Percentiles rank a stretch among this genome's conserved stretches.
Evolutionary conservation across 345 rosid genomes (phyloP).

Genomic region (Fremontodendron californicum): DNA sequence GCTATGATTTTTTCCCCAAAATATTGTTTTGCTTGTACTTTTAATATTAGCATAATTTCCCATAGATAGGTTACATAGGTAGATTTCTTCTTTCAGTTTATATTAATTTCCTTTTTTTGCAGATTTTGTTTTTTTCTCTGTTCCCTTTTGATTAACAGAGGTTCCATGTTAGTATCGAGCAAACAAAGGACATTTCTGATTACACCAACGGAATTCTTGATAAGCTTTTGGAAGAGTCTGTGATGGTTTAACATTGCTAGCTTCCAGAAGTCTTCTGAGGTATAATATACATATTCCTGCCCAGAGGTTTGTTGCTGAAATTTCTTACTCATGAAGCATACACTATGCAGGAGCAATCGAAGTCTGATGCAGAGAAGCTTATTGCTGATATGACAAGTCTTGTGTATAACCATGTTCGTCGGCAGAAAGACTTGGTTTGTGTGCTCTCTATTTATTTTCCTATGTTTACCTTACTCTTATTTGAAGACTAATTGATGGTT

Average conservation of each 20-base stretch:
- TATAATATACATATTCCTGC: not conserved
- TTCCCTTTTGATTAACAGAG: constrained; percentile 39
- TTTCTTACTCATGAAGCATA: constrained; percentile 14
- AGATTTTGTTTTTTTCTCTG: constrained; percentile 1
- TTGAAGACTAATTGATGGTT: constrained; percentile 26
- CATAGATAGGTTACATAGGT: not conserved
- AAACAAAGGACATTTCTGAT: constrained; percentile 60
- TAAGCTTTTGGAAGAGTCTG: constrained; percentile 59
- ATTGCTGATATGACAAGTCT: constrained; percentile 73
- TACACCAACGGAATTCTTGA: constrained; percentile 58
- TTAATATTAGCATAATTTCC: not conserved
- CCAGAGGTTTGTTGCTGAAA: constrained; percentile 3
- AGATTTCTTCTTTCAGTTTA: not conserved
- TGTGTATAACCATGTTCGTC: constrained; percentile 63
- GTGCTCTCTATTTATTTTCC: not conserved
- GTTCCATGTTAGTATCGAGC: constrained; percentile 58
- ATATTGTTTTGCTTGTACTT: not conserved
- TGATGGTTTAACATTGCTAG: constrained; percentile 61
- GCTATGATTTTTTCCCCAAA: not conserved
- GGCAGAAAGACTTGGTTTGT: constrained; percentile 79
- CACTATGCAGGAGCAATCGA: constrained; percentile 73
- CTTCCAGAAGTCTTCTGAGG: constrained; percentile 87
- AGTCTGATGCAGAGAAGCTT: constrained; percentile 78
- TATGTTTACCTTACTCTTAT: not conserved
- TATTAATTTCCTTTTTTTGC: not conserved